Conservation (phyloP, 495 filamentous ascomycete species). For the Xylaria bambusicola region DNA sequence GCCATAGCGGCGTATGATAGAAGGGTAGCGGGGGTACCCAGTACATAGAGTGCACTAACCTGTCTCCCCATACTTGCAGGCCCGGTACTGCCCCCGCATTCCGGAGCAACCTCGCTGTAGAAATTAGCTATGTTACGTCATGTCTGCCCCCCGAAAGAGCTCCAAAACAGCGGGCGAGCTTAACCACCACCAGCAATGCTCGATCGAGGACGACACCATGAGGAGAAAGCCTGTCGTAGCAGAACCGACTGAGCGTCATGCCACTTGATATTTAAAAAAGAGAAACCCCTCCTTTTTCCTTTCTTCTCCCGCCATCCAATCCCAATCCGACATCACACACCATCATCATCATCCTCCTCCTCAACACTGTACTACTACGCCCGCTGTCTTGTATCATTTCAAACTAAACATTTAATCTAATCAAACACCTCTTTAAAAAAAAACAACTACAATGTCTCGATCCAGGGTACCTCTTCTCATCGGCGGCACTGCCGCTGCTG, state of each 20-base stretch:
- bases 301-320: slow-evolving; percentile 5
- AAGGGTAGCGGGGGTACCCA: too few relatives aligned
- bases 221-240: slow-evolving; percentile 8
- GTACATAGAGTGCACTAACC: too few relatives aligned
- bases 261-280: slow-evolving; percentile 11
- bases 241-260: slow-evolving; percentile 5
- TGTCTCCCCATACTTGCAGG: too few relatives aligned
- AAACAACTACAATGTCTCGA: slow-evolving; percentile 49
- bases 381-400: too few relatives aligned
- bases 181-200: neutral
- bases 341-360: neutral
- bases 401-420: too few relatives aligned
- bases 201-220: neutral
- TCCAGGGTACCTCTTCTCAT: slow-evolving; percentile 58
- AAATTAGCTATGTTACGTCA: neutral
- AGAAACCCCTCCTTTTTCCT: slow-evolving; percentile 12
- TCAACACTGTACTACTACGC: neutral
- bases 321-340: neutral
- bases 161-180: neutral
- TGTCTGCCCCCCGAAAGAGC: neutral
- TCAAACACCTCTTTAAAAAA: slow-evolving; percentile 15
- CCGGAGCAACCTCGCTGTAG: too few relatives aligned
- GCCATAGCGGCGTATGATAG: too few relatives aligned
- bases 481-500: slow-evolving; percentile 64
- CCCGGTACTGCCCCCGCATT: neutral